Conservation (phyloP, 805 yeast species). For the Pichia gijzeniarum region DNA sequence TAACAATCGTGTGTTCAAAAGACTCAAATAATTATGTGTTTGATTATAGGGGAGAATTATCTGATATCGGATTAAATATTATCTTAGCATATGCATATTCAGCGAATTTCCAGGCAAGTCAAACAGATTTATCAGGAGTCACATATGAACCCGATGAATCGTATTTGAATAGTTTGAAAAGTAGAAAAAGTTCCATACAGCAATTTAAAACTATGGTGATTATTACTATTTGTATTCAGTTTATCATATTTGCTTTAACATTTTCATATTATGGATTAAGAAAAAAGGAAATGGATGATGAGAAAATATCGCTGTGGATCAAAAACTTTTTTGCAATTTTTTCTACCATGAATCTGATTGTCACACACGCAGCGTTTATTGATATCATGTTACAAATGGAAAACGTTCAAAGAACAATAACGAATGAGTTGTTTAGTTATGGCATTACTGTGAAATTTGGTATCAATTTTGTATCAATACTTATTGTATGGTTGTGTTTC, state of each 20-base stretch:
- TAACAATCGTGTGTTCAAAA: constrained; percentile 16
- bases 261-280: constrained; percentile 34
- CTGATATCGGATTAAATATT: constrained; percentile 35
- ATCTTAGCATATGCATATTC: constrained; percentile 44
- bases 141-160: constrained; percentile 20
- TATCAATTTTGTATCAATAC: constrained; percentile 27
- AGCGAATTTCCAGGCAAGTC: constrained; percentile 2
- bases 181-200: constrained; percentile 5
- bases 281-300: constrained; percentile 31
- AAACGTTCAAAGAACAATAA: constrained; percentile 25
- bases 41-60: constrained; percentile 40
- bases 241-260: constrained; percentile 26
- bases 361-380: constrained; percentile 28
- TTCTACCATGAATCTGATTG: constrained; percentile 30
- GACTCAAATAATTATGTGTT: constrained; percentile 27
- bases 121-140: not conserved
- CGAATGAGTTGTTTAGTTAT: constrained; percentile 34
- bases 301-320: constrained; percentile 27
- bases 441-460: constrained; percentile 44
- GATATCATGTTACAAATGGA: constrained; percentile 17
- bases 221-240: constrained; percentile 25
- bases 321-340: constrained; percentile 34
- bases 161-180: constrained; percentile 26
- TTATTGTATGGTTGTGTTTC: constrained; percentile 34
- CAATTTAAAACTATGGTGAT: not conserved